Percentiles rank a stretch among this genome's conserved stretches.
Evolutionary conservation across 148 eudicot species (phyloP).

Genomic region (Persicaria tinctoria): DNA sequence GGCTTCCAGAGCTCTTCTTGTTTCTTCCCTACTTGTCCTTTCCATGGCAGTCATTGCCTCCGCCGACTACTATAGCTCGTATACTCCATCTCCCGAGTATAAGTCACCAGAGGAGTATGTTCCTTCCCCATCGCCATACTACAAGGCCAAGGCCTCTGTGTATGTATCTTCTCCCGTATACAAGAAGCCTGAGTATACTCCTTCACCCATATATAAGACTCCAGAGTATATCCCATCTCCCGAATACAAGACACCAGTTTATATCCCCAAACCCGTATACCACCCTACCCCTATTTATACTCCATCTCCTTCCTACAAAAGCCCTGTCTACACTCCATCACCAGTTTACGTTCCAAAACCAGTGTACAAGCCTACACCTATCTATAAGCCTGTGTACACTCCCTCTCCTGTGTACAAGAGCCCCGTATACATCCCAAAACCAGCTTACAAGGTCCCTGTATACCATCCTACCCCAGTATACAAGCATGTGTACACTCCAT

Average conservation of each 20-base stretch:
- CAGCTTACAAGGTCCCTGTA: slow-evolving; percentile 1
- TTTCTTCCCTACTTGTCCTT: background rate
- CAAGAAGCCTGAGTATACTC: background rate
- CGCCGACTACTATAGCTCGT: background rate
- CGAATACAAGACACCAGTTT: background rate
- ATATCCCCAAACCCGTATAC: too few species aligned
- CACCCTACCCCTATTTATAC: background rate
- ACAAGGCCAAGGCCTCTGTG: background rate
- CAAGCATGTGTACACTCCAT: slow-evolving; percentile 1
- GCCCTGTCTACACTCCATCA: background rate
- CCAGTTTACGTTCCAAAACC: background rate
- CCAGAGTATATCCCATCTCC: background rate
- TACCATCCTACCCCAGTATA: slow-evolving; percentile 2
- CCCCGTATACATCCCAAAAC: background rate
- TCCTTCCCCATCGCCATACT: background rate
- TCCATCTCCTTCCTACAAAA: background rate
- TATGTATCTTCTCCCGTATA: background rate
- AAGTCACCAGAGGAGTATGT: background rate
- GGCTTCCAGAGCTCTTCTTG: background rate
- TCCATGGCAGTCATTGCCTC: background rate
- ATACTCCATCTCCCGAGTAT: background rate
- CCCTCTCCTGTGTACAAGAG: background rate
- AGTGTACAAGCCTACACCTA: background rate
- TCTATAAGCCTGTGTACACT: background rate
- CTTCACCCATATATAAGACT: background rate